A percentile compares a stretch with the other conserved stretches of the same genome.
phyloP scores from a whole-genome alignment of 2,329 filamentous ascomycete genomes.

The Trichophyton benhamiae region DNA sequence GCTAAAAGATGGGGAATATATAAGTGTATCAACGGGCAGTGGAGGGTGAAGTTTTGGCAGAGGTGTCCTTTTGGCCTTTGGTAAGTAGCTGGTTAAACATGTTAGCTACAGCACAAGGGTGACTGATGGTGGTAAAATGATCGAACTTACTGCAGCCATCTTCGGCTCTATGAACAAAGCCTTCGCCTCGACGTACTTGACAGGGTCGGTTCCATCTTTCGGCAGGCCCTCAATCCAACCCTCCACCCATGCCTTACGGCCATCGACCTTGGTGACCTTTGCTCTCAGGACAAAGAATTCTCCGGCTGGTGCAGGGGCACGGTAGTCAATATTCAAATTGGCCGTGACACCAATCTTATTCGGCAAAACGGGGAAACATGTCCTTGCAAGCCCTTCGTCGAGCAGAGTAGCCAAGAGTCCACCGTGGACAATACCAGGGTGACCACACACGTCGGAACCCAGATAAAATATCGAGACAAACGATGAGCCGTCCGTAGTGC shows the following conservation, averaged over 20 bases:
- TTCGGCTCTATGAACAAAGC: constrained; percentile 48
- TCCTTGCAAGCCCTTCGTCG: constrained; percentile 55
- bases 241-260: constrained; percentile 29
- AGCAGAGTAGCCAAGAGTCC: constrained; percentile 57
- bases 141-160: constrained; percentile 55
- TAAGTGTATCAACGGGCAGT: background rate
- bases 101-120: background rate
- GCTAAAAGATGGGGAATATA: background rate
- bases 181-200: constrained; percentile 48
- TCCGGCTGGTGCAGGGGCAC: constrained; percentile 47
- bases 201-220: constrained; percentile 61
- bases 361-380: constrained; percentile 41
- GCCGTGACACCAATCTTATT: constrained; percentile 44
- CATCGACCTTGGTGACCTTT: constrained; percentile 29
- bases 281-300: constrained; percentile 48
- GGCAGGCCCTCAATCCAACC: constrained; percentile 35
- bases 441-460: constrained; percentile 51
- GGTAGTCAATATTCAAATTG: constrained; percentile 50
- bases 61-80: background rate
- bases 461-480: constrained; percentile 54
- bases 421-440: constrained; percentile 61
- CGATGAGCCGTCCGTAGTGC: constrained; percentile 57
- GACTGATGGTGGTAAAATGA: background rate
- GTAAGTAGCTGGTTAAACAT: constrained; percentile 7
- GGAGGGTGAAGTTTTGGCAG: background rate